Evolutionary conservation across 257 asterid genomes (phyloP).

Genomic region (Nicotiana noctiflora): DNA sequence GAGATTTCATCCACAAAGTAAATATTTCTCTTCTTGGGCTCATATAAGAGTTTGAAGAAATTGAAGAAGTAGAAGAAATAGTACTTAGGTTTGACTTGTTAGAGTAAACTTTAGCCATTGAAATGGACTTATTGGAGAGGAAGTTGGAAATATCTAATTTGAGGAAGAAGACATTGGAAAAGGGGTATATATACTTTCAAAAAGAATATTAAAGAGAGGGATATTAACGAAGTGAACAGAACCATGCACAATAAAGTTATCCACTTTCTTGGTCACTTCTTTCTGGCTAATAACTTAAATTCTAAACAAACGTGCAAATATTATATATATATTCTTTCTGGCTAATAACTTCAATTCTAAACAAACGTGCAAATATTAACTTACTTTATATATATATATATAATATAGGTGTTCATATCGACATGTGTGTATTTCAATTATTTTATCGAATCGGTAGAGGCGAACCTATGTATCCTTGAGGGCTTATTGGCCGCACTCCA

Average conservation of each 20-base stretch:
- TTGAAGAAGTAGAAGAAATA: neutral
- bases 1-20: conserved; percentile 73
- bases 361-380: too few relatives aligned
- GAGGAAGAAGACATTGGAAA: neutral
- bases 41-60: conserved; percentile 6
- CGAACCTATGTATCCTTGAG: too few relatives aligned
- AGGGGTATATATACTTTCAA: neutral
- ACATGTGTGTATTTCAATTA: too few relatives aligned
- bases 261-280: too few relatives aligned
- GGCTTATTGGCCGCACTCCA: too few relatives aligned
- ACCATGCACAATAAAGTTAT: neutral
- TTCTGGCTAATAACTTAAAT: too few relatives aligned
- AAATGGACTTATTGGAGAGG: neutral
- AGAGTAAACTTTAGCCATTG: conserved; percentile 62
- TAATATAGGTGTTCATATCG: too few relatives aligned
- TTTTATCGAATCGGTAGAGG: too few relatives aligned
- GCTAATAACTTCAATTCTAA: too few relatives aligned
- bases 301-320: too few relatives aligned
- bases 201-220: neutral
- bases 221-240: neutral
- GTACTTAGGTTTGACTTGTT: conserved; percentile 3
- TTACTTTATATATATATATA: too few relatives aligned
- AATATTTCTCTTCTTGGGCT: conserved; percentile 35
- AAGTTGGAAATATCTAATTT: neutral
- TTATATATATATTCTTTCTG: too few relatives aligned